Evolutionary conservation across 495 filamentous ascomycete genomes (phyloP), one percentile per base, ranked within the genome.

Genomic region (Antarctomyces pellizariae): DNA sequence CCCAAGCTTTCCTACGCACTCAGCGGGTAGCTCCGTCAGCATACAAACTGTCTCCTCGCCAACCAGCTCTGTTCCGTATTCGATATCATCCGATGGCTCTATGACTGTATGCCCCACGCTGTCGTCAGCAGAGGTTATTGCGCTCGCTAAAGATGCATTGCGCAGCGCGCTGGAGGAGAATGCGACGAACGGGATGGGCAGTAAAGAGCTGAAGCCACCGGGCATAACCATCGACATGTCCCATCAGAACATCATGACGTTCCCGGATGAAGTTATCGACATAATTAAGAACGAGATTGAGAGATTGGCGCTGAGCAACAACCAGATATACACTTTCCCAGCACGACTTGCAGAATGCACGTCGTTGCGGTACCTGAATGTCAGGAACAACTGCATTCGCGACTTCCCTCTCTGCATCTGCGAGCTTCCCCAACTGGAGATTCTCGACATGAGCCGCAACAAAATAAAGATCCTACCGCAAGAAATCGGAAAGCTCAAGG

Each of bases 261-360:
- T 97, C 39, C 83, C 84, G 1, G 75, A 83, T 22, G 75, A 84
- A 34, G 77, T 92, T 28, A 69, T 93, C 17, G 79, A 86, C 44
- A 66, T 90, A 36, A 82, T 97, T 29, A 89, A 82, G 50, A 67
- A 84, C 46, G 77, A 91, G 44, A 64, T 93, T 26, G 83, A 90
- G 54, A 92, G 82, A 39, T 62, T 92, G 25, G 83, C 82, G 11
- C 53, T 92, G 25, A 82, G 82, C 9, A 78, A 92, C 49, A 97
- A 97, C 45, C 69, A 71, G 26, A 51, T 92, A 11, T 60, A 70
- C 18, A 64, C 70, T 18, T 70, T 97, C 28, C 78, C 83, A 0
- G 53, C 64, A 17, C 67, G 75, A 17, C 79, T 97, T 36, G 62
- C 73, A n/a, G 71, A 78, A 38, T 90, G 86, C 48, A 73, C 63